Conservation (phyloP, 2,329 filamentous ascomycete species). For the Aspergillus flavus region DNA sequence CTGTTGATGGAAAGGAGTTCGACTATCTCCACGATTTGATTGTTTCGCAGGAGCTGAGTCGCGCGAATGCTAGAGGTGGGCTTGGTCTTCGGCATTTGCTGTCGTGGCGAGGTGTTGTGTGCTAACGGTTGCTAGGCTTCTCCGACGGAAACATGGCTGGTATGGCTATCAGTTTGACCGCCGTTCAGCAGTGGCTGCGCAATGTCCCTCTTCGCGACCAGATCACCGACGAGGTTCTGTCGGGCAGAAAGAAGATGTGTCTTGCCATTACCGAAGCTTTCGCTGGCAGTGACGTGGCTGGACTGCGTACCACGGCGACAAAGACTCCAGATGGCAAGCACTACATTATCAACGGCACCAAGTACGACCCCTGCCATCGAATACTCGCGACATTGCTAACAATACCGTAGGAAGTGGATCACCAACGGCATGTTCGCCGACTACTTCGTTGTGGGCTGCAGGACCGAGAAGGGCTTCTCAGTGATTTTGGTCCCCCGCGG, state of each 20-base stretch:
- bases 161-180: constrained; percentile 80
- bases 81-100: background rate
- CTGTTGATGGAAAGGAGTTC: constrained; percentile 75
- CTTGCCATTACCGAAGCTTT: constrained; percentile 88
- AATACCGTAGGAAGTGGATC: constrained; percentile 76
- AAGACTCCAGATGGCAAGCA: constrained; percentile 75
- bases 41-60: constrained; percentile 70
- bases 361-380: constrained; percentile 25
- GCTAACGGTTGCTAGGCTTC: constrained; percentile 55
- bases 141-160: constrained; percentile 86
- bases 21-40: constrained; percentile 87
- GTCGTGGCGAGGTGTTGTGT: background rate
- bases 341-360: constrained; percentile 59
- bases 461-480: constrained; percentile 76
- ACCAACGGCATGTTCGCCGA: constrained; percentile 79
- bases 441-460: constrained; percentile 81
- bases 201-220: constrained; percentile 67
- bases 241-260: constrained; percentile 84
- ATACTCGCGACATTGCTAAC: constrained; percentile 7
- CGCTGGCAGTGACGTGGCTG: constrained; percentile 79
- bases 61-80: constrained; percentile 66
- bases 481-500: constrained; percentile 75
- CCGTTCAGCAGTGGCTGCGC: constrained; percentile 76
- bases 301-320: constrained; percentile 74
- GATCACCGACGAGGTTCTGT: constrained; percentile 72